phyloP scores from a whole-genome alignment of 495 filamentous ascomycete species.

The Hypoxylon subgilvum region DNA sequence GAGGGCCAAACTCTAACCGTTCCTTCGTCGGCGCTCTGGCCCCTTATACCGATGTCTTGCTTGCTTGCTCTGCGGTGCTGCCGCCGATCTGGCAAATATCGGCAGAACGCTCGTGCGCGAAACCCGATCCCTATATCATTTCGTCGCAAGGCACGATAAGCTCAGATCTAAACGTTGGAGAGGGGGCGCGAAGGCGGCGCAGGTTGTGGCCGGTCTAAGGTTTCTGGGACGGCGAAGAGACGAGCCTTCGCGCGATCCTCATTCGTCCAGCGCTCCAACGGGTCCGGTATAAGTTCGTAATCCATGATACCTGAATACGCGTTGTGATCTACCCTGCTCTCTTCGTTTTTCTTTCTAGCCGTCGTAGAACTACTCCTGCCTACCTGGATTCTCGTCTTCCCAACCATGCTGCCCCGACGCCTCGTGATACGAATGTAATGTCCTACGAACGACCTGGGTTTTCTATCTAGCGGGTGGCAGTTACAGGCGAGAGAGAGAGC shows the following conservation, averaged over 20 bases:
- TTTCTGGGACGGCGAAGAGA: slow-evolving; percentile 10
- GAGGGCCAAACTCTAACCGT: slow-evolving; percentile 23
- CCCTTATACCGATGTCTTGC: not conserved
- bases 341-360: slow-evolving; percentile 4
- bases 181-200: not conserved
- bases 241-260: not conserved
- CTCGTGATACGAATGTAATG: slow-evolving; percentile 18
- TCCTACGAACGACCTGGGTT: slow-evolving; percentile 3
- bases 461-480: slow-evolving; percentile 9
- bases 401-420: slow-evolving; percentile 4
- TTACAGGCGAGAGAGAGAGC: slow-evolving; percentile 4
- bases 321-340: slow-evolving; percentile 10
- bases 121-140: slow-evolving; percentile 6
- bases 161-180: slow-evolving; percentile 18
- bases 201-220: slow-evolving; percentile 14
- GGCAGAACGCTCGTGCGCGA: not conserved
- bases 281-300: slow-evolving; percentile 24
- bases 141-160: slow-evolving; percentile 14
- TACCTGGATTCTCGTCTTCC: not conserved
- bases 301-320: slow-evolving; percentile 20
- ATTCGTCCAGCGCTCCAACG: not conserved
- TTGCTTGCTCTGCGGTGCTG: too few species aligned
- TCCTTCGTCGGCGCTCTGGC: not conserved
- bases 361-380: not conserved
- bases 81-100: not conserved